These are phyloP conservation scores for Amanita muscaria DNA, from an alignment of 768 basidiomycete genomes.

Conservation along the genomic window DNA sequence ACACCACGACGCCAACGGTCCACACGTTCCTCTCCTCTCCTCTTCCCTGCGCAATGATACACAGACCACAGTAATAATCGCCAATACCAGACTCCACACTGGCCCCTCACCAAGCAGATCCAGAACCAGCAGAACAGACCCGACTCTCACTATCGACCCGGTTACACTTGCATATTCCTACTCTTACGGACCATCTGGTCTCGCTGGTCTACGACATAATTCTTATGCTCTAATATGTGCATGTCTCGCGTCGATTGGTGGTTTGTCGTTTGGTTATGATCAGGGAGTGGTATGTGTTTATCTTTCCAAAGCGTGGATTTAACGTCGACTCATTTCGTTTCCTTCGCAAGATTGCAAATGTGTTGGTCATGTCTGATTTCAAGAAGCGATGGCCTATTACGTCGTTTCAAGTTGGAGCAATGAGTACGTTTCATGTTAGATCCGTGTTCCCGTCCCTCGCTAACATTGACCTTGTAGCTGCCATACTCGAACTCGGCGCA, in stretches of 20 bases:
- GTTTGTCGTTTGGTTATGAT: constrained; percentile 75
- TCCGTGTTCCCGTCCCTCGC: no score
- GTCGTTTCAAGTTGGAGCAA: constrained; percentile 63
- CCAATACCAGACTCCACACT: no score
- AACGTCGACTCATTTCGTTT: neutral
- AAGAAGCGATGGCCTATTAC: constrained; percentile 57
- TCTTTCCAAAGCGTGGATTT: no score
- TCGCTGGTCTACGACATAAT: constrained; percentile 56
- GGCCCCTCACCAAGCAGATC: no score
- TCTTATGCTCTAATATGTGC: constrained; percentile 59
- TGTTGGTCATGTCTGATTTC: constrained; percentile 78
- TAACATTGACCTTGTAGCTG: constrained; percentile 35
- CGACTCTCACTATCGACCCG: constrained; percentile 22
- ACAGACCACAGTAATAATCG: no score
- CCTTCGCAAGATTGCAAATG: constrained; percentile 55
- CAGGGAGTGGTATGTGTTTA: constrained; percentile 53
- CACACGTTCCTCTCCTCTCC: no score
- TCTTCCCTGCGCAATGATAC: no score
- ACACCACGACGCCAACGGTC: no score
- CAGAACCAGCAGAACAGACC: neutral
- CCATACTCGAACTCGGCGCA: constrained; percentile 69
- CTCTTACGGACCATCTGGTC: constrained; percentile 63
- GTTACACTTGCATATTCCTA: constrained; percentile 48
- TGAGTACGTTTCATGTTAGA: constrained; percentile 52
- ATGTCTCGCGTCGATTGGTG: constrained; percentile 69